Evolutionary conservation across 2,329 filamentous ascomycete species (phyloP), one percentile per base, ranked within the genome.

Genomic region (Ustilaginoidea virens): DNA sequence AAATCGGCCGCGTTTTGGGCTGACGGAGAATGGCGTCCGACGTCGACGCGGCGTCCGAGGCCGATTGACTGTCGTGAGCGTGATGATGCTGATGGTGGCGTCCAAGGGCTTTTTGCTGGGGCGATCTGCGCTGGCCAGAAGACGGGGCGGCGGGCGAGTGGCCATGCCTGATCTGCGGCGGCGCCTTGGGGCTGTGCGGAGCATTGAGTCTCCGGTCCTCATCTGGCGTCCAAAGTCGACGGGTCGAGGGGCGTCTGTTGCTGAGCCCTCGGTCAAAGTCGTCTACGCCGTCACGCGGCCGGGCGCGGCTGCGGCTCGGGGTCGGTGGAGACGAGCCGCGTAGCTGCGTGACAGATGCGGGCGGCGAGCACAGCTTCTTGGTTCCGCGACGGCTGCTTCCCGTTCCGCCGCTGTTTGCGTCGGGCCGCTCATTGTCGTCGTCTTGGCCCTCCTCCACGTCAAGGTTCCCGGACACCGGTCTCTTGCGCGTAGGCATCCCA

Each of bases 1-100:
- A 76, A 6, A 90, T 85, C 0, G 72, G 66, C 0, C 74, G 55
- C 0, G 74, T 80, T 28, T 75, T 66, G 0, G 68, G 72, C 39
- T 82, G 38, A 1, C 32, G 35, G 14, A 42, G 36, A 31, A 44
- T 30, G 5, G n/a, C n/a, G n/a, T 35, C 30, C 2, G 27, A 27
- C 0, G 30, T 28, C 0, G 35, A 30, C 2, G 32, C 21, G 18
- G 31, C 29, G 8, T 39, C 34, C 7, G 25, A 16, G 4, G 33
- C 19, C 25, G 17, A 17, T 11, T 28, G 23, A 6, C n/a, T 18
- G 2, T 27, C 8, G 13, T 25, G 22, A 13, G 22, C 21, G 8
- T 11, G 26, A 12, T 19, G 28, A 22, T 28, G 20, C 23, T 31
- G 19, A 12, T 23, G 25, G 21, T 14, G n/a, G 12, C 25, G 35